Conservation (phyloP, 306 rosid genomes). For the Acmispon strigosus region DNA sequence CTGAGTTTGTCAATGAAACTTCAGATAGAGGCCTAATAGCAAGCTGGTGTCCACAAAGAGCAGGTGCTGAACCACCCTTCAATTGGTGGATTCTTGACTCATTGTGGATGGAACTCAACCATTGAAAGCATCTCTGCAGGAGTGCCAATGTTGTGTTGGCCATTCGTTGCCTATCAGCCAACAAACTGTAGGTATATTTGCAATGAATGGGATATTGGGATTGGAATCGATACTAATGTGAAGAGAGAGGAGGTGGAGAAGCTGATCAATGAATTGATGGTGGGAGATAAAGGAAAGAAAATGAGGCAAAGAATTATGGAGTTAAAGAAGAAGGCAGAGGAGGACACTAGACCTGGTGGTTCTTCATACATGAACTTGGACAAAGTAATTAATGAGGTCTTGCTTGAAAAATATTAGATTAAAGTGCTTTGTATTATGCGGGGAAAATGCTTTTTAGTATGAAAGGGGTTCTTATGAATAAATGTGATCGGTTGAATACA, state of each 20-base stretch:
- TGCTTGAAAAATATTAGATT: neutral
- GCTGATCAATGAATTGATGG: constrained; percentile 11
- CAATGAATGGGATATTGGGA: constrained; percentile 16
- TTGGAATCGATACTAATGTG: neutral
- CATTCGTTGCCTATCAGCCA: constrained; percentile 1
- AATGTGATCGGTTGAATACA: too few relatives aligned
- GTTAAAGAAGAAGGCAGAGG: neutral
- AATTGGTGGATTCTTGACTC: constrained; percentile 22
- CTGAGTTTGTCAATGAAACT: constrained; percentile 6
- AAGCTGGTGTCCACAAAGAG: constrained; percentile 23
- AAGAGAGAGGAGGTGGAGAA: constrained; percentile 15
- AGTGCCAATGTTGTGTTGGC: constrained; percentile 27
- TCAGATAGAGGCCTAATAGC: constrained; percentile 17
- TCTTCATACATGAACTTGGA: constrained; percentile 9
- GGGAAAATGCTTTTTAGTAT: too few relatives aligned
- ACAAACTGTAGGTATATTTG: constrained; percentile 15
- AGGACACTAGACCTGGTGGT: constrained; percentile 2
- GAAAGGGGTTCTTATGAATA: too few relatives aligned
- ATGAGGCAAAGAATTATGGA: neutral
- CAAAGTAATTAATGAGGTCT: constrained; percentile 17
- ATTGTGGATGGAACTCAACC: constrained; percentile 24
- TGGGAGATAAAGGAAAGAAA: constrained; percentile 14
- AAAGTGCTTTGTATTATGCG: too few relatives aligned
- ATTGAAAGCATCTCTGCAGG: constrained; percentile 18
- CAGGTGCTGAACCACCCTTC: constrained; percentile 15